phyloP scores from a whole-genome alignment of 805 yeast species.

The Monosporozyma siamensis region DNA sequence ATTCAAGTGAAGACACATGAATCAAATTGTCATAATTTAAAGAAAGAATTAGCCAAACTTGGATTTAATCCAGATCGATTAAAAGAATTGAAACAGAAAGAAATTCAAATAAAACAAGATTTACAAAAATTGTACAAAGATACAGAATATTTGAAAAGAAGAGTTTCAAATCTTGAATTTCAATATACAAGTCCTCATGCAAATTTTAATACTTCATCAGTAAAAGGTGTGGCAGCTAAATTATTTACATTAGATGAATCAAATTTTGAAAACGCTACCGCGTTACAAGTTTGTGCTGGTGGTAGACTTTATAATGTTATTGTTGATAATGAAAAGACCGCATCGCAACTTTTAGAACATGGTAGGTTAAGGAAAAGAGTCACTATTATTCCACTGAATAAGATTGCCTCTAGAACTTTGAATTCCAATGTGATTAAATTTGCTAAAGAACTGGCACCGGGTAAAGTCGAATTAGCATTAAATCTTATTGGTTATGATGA shows the following conservation, averaged over 20 bases:
- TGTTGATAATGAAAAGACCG: conserved; percentile 79
- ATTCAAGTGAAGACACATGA: conserved; percentile 32
- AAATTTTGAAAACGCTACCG: conserved; percentile 56
- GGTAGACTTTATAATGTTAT: conserved; percentile 82
- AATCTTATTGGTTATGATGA: conserved; percentile 66
- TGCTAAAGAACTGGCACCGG: conserved; percentile 75
- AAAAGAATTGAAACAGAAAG: conserved; percentile 38
- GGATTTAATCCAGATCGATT: conserved; percentile 49
- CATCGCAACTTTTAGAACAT: conserved; percentile 67
- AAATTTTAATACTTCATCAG: conserved; percentile 49
- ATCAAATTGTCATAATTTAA: conserved; percentile 30
- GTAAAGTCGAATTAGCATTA: conserved; percentile 81
- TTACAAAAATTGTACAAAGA: conserved; percentile 38
- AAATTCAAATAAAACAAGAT: conserved; percentile 36
- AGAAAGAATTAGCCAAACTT: conserved; percentile 36
- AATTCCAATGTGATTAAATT: conserved; percentile 42
- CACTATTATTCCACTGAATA: conserved; percentile 86
- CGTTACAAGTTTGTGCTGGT: conserved; percentile 91
- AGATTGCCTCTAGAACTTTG: conserved; percentile 56
- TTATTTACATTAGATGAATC: conserved; percentile 55
- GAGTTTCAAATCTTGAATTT: conserved; percentile 67
- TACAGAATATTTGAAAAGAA: conserved; percentile 48
- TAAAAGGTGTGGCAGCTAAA: conserved; percentile 86
- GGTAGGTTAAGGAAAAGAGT: conserved; percentile 76
- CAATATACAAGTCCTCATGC: conserved; percentile 56